Evolutionary conservation across 2,329 filamentous ascomycete genomes (phyloP).

Genomic region (Thermoascus crustaceus): DNA sequence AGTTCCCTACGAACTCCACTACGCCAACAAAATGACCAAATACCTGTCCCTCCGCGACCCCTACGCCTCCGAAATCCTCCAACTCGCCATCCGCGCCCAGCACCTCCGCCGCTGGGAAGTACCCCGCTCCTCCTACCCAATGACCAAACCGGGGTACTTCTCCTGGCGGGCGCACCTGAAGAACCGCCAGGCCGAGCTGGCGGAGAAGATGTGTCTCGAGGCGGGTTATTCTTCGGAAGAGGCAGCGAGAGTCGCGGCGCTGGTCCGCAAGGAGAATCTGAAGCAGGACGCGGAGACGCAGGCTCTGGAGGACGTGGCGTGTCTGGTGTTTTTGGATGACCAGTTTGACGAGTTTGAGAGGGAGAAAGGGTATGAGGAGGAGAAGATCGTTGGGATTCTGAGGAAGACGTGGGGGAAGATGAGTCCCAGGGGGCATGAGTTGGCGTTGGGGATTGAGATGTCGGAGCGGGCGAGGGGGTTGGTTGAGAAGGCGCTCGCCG

Average conservation of each 20-base stretch:
- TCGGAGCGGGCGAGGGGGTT: conserved; percentile 54
- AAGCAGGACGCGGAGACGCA: conserved; percentile 50
- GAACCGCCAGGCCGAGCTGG: conserved; percentile 61
- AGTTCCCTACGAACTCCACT: conserved; percentile 71
- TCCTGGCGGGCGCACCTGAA: conserved; percentile 68
- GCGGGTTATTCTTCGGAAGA: conserved; percentile 46
- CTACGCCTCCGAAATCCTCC: conserved; percentile 56
- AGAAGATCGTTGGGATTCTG: conserved; percentile 65
- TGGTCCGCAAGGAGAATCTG: conserved; percentile 73
- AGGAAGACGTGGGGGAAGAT: conserved; percentile 72
- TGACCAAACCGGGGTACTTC: conserved; percentile 68
- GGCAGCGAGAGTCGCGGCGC: conserved; percentile 54
- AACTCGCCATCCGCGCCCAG: conserved; percentile 72
- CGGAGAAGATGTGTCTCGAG: conserved; percentile 44
- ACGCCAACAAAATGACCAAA: conserved; percentile 68
- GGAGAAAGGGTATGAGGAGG: conserved; percentile 60
- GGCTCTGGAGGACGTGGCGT: conserved; percentile 75
- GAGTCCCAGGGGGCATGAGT: conserved; percentile 52
- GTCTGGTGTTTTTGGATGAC: conserved; percentile 78
- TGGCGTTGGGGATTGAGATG: conserved; percentile 60
- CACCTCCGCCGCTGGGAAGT: conserved; percentile 83
- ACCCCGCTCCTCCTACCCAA: conserved; percentile 63
- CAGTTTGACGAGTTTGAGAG: conserved; percentile 75
- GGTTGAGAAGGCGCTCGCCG: conserved; percentile 55
- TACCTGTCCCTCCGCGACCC: conserved; percentile 59